A percentile compares a stretch with the other conserved stretches of the same genome.
These are phyloP conservation scores for Flaveria robusta DNA, from an alignment of 129 eudicot genomes.

Conservation along the genomic window DNA sequence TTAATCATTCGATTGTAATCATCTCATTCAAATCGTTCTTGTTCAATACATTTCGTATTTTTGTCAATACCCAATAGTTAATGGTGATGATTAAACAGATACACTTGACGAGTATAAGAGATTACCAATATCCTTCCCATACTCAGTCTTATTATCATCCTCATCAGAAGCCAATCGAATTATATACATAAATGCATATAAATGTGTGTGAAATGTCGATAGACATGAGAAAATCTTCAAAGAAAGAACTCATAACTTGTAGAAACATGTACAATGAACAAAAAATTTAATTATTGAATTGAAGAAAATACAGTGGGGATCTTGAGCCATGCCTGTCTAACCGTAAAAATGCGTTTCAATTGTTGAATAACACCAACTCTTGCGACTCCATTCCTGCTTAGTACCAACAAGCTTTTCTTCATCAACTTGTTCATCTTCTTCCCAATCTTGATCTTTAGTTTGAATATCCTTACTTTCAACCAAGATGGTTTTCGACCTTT, in stretches of 20 bases:
- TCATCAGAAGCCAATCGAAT: no score
- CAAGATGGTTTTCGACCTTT: slow-evolving; percentile 44
- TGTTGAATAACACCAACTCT: slow-evolving; percentile 37
- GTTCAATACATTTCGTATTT: no score
- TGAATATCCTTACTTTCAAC: slow-evolving; percentile 43
- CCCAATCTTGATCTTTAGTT: slow-evolving; percentile 54
- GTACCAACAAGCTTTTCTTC: slow-evolving; percentile 43
- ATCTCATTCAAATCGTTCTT: no score
- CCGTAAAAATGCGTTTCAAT: slow-evolving; percentile 36
- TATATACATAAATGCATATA: no score
- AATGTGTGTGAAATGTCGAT: no score
- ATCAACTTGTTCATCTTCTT: slow-evolving; percentile 49
- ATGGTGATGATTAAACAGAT: no score
- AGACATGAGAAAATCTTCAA: no score
- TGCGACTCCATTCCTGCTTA: slow-evolving; percentile 29
- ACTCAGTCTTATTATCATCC: no score
- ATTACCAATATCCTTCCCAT: no score
- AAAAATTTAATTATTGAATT: slow-evolving; percentile 22
- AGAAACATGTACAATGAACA: not conserved
- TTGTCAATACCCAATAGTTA: no score
- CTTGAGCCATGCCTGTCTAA: slow-evolving; percentile 30
- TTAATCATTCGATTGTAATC: no score
- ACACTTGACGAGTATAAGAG: no score
- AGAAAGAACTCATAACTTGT: slow-evolving; percentile 17
- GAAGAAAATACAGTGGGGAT: slow-evolving; percentile 32